Evolutionary conservation across 1,284 basidiomycete genomes (phyloP).

Genomic region (Cerioporus squamosus): DNA sequence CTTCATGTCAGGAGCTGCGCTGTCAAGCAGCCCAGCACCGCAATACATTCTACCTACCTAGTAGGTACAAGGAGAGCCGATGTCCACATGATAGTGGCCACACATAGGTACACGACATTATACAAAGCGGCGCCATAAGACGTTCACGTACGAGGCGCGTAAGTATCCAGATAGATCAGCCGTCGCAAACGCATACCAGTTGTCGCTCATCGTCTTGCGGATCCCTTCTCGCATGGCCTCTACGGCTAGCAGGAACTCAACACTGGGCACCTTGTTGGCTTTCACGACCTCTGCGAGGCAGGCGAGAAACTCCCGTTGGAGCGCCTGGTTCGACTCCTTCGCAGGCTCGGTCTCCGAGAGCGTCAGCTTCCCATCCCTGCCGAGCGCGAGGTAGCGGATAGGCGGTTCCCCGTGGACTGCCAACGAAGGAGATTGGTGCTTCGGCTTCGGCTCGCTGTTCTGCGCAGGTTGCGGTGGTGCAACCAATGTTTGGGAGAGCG

Average conservation of each 20-base stretch:
- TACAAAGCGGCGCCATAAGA: constrained; percentile 11
- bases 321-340: constrained; percentile 12
- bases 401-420: not conserved
- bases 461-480: too few species aligned
- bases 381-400: constrained; percentile 10
- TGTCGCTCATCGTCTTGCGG: constrained; percentile 14
- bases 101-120: not conserved
- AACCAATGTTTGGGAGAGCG: not conserved
- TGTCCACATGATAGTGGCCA: not conserved
- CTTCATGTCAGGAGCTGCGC: too few species aligned
- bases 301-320: constrained; percentile 20
- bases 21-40: too few species aligned
- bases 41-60: too few species aligned
- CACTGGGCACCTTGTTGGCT: constrained; percentile 17
- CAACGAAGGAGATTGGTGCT: not conserved
- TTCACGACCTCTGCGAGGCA: constrained; percentile 16
- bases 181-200: constrained; percentile 16
- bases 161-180: constrained; percentile 10
- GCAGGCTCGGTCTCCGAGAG: constrained; percentile 8
- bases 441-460: not conserved
- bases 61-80: too few species aligned
- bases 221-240: constrained; percentile 11
- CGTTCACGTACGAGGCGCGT: constrained; percentile 5
- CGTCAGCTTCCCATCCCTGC: constrained; percentile 8
- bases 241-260: constrained; percentile 10